Conservation (phyloP, 2,329 filamentous ascomycete genomes). For the Dissoconium aciculare region DNA sequence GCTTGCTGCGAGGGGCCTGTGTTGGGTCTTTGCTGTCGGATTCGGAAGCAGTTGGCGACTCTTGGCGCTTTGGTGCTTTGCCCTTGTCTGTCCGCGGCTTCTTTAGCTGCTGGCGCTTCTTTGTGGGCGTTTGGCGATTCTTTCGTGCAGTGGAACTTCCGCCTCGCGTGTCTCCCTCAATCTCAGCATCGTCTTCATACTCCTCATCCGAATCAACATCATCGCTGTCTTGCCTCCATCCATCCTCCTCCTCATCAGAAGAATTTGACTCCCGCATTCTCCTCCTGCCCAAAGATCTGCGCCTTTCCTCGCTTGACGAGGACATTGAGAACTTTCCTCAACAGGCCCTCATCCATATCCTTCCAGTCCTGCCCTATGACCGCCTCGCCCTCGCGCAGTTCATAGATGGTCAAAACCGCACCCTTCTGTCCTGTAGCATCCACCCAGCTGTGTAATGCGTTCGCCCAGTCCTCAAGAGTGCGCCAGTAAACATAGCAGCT, state of each 20-base stretch:
- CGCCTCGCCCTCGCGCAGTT: slow-evolving; percentile 75
- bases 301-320: slow-evolving; percentile 83
- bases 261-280: slow-evolving; percentile 88
- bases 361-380: slow-evolving; percentile 36
- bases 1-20: no score
- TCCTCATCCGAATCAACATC: background rate
- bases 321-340: slow-evolving; percentile 63
- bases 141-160: no score
- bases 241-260: slow-evolving; percentile 44
- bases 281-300: slow-evolving; percentile 81
- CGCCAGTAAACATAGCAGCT: slow-evolving; percentile 70
- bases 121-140: no score
- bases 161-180: no score
- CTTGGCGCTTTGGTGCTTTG: no score
- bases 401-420: slow-evolving; percentile 79
- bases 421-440: slow-evolving; percentile 82
- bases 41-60: no score
- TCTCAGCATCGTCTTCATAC: background rate
- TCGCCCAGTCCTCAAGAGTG: slow-evolving; percentile 81
- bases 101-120: no score
- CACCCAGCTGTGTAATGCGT: slow-evolving; percentile 58
- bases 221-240: background rate
- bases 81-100: no score
- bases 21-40: no score
- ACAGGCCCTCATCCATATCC: slow-evolving; percentile 59